These are phyloP conservation scores for Xanthoceras sorbifolium DNA, from an alignment of 345 rosid genomes.

Conservation along the genomic window DNA sequence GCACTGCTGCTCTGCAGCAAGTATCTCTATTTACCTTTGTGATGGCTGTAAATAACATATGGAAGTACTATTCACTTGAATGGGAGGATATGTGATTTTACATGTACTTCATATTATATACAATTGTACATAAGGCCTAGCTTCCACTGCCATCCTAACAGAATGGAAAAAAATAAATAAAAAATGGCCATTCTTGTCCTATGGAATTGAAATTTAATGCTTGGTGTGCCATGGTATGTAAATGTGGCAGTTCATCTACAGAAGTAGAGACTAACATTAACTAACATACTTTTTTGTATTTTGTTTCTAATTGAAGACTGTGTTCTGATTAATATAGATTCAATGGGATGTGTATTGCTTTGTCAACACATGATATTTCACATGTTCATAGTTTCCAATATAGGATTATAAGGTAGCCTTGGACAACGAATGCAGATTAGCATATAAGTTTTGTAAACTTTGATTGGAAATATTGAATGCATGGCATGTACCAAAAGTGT, in stretches of 20 bases:
- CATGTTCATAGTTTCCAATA: neutral
- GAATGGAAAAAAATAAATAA: neutral
- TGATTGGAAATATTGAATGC: neutral
- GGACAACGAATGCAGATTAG: neutral
- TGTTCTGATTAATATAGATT: neutral
- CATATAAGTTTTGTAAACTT: neutral
- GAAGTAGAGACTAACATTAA: conserved; percentile 7
- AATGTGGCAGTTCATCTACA: neutral
- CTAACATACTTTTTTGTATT: neutral
- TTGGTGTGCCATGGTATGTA: neutral
- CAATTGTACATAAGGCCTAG: neutral
- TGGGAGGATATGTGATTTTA: neutral
- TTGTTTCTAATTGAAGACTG: neutral
- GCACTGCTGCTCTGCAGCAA: neutral
- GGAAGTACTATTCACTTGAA: neutral
- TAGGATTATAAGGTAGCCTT: neutral
- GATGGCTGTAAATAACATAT: neutral
- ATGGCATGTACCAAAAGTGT: neutral
- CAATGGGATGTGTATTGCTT: neutral
- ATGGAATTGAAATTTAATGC: neutral
- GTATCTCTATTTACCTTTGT: conserved; percentile 1
- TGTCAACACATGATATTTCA: neutral
- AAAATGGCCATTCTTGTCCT: neutral
- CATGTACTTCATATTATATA: neutral
- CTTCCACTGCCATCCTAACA: neutral